Base-by-base conservation (phyloP, 306 rosid species). In the Castanea sativa region DNA sequence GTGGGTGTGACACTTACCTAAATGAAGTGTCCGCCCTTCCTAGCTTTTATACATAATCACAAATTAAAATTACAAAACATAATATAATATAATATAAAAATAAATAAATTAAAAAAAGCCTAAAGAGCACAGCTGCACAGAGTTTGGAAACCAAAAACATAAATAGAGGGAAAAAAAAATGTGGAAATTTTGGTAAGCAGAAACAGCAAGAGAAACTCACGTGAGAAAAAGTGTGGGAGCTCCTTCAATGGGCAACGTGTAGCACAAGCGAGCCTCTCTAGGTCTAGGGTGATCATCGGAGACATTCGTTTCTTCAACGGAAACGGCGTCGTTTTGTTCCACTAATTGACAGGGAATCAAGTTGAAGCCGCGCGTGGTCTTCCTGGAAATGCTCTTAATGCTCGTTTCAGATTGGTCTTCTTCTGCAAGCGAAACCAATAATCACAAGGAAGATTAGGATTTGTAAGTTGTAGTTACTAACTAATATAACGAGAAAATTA, bases 311-410 rank as follows among this genome's bases (percentile, higher is more conserved):
- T 43, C 59, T 21, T 12, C 53, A 43, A 33, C 14, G 18, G 69
- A 21, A 16, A 43, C 76, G 56, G 25, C 57, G 43, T 38, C 61
- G 52, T 64, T 82, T 4, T 38, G 45, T 38, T 81, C 84, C 19
- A 84, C 41, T 70, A 85, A 68, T 51, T 65, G 83, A 78, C 80
- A 86, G 16, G 88, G 92, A 77, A 95, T 89, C 83, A 95, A 84
- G 87, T 95, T 90, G 86, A 95, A 95, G 79, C 98, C 99, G 23
- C 82, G 78, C 35, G 14, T 76, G 49, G 88, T 76, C 77, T 86
- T 92, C 85, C 99, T 85, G 12, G 98, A 91, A 83, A 92, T 87
- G 60, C 85, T 83, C 77, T 81, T 83, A 7, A 88, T 77, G 45
- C 76, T 75, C 51, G 30, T 81, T 73, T 88, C 83, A 56, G 91